phyloP scores from a whole-genome alignment of 441 rosid genomes.

The Populus hybrid region DNA sequence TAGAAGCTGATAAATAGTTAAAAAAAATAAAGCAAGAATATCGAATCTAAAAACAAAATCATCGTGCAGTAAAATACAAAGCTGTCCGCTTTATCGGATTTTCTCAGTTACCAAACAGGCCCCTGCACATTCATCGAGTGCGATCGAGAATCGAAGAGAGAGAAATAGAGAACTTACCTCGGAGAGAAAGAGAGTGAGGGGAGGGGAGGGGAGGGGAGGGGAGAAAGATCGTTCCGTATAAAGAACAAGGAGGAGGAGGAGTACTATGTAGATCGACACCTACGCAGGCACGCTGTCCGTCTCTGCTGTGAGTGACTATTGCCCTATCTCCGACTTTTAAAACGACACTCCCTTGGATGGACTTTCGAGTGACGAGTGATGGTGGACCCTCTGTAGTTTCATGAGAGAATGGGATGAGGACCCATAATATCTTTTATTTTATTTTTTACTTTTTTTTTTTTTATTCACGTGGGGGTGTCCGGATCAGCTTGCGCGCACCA shows the following conservation, averaged over 20 bases:
- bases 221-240: not conserved
- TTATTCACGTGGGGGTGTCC: too few relatives aligned
- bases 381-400: not conserved
- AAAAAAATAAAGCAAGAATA: not conserved
- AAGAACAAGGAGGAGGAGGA: not conserved
- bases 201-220: conserved; percentile 9
- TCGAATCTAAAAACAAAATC: conserved; percentile 3
- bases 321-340: conserved; percentile 11
- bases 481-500: too few relatives aligned
- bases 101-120: conserved; percentile 8
- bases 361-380: not conserved
- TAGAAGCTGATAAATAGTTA: conserved; percentile 14
- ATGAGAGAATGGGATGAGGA: not conserved
- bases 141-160: conserved; percentile 12
- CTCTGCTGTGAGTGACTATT: not conserved
- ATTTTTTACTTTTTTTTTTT: too few relatives aligned
- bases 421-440: not conserved
- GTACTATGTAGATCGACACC: conserved; percentile 28
- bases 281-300: conserved; percentile 1
- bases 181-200: conserved; percentile 20
- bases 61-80: not conserved
- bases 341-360: too few relatives aligned
- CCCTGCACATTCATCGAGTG: not conserved
- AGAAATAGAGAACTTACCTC: conserved; percentile 44
- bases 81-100: not conserved